A percentile compares a stretch with the other conserved stretches of the same genome.
These are phyloP conservation scores for Trichophyton simii DNA, from an alignment of 2,329 filamentous ascomycete genomes.

Conservation along the genomic window DNA sequence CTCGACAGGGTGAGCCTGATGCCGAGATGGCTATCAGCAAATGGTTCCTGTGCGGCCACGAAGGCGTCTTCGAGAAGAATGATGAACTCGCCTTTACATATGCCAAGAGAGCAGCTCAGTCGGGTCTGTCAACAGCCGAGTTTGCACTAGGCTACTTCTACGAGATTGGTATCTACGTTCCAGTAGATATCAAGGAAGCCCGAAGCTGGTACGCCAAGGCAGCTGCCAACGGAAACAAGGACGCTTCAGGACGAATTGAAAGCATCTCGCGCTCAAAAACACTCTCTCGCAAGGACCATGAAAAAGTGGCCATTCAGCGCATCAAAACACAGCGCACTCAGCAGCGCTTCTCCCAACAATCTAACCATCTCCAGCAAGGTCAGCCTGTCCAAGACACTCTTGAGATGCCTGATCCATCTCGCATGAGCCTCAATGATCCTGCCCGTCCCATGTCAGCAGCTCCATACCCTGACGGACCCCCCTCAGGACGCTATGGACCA, in stretches of 20 bases:
- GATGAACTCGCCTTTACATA: conserved; percentile 88
- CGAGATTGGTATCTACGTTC: conserved; percentile 86
- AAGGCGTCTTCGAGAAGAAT: conserved; percentile 86
- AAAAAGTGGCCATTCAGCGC: conserved; percentile 73
- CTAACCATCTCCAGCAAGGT: conserved; percentile 21
- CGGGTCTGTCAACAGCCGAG: conserved; percentile 76
- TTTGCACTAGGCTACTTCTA: conserved; percentile 97
- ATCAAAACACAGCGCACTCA: conserved; percentile 68
- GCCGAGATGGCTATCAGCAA: conserved; percentile 94
- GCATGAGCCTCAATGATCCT: conserved; percentile 27
- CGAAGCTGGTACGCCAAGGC: conserved; percentile 83
- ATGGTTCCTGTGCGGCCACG: conserved; percentile 95
- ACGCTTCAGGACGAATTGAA: conserved; percentile 69
- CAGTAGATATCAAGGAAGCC: conserved; percentile 71
- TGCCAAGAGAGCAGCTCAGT: conserved; percentile 70
- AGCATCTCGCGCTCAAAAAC: conserved; percentile 72
- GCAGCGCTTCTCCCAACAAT: conserved; percentile 12
- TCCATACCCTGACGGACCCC: conserved; percentile 32
- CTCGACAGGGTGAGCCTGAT: conserved; percentile 82
- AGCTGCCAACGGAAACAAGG: conserved; percentile 79
- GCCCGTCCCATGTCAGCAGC: conserved; percentile 23
- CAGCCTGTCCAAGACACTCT: conserved; percentile 32
- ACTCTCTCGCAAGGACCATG: conserved; percentile 81
- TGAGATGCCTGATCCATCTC: conserved; percentile 39
- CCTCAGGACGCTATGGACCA: conserved; percentile 18